Conservation (phyloP, 1,284 basidiomycete species). For the Malassezia caprae region DNA sequence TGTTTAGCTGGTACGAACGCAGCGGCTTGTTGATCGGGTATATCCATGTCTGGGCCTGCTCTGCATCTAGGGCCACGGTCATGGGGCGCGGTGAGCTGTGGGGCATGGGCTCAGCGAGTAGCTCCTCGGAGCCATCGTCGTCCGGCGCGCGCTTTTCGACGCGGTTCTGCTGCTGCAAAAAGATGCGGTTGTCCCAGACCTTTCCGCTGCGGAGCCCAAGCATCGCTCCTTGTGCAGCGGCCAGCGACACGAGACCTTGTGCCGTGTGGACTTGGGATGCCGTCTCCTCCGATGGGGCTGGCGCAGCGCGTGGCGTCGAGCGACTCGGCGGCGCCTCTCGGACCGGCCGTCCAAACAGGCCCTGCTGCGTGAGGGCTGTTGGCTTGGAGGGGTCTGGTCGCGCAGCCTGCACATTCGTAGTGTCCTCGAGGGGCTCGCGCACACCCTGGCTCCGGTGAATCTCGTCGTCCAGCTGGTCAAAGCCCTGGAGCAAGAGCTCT, state of each 20-base stretch:
- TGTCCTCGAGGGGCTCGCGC: not conserved
- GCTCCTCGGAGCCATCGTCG: not conserved
- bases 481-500: not conserved
- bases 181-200: constrained; percentile 11
- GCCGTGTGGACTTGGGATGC: constrained; percentile 3
- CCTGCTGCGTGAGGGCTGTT: constrained; percentile 9
- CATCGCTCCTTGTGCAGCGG: not conserved
- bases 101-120: not conserved
- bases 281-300: not conserved
- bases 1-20: constrained; percentile 91
- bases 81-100: constrained; percentile 15
- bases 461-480: constrained; percentile 27
- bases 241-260: constrained; percentile 10
- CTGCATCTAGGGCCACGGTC: constrained; percentile 56
- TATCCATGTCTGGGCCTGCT: constrained; percentile 77
- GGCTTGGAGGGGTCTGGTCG: not conserved
- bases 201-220: constrained; percentile 2
- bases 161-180: constrained; percentile 9
- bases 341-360: constrained; percentile 12
- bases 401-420: not conserved
- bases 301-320: not conserved
- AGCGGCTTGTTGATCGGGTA: constrained; percentile 81
- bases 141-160: not conserved
- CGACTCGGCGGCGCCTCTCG: constrained; percentile 13
- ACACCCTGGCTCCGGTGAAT: constrained; percentile 5